Conservation (phyloP, 2,329 filamentous ascomycete genomes). For the Ophiostoma fasciatum region DNA sequence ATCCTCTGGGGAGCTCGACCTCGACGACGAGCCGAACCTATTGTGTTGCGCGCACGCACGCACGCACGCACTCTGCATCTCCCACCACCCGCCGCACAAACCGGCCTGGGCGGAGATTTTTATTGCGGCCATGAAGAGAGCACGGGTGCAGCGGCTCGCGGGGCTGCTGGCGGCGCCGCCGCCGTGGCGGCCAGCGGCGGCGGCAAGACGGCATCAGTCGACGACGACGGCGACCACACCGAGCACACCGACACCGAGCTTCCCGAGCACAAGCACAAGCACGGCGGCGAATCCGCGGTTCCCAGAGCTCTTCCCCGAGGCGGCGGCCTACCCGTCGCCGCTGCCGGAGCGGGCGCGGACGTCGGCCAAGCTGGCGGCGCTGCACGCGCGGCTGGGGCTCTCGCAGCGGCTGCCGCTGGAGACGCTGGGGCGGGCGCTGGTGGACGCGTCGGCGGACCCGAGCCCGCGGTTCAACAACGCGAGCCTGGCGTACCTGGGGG, state of each 20-base stretch:
- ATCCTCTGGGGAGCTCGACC: constrained; percentile 4
- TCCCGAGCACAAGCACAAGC: too few relatives aligned
- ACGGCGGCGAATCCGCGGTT: constrained; percentile 9
- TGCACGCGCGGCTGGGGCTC: constrained; percentile 78
- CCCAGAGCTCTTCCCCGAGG: constrained; percentile 18
- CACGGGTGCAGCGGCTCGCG: constrained; percentile 45
- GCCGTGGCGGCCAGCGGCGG: constrained; percentile 26
- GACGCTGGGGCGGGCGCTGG: constrained; percentile 71
- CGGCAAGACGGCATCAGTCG: constrained; percentile 4
- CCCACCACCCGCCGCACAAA: neutral
- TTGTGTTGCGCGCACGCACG: too few relatives aligned
- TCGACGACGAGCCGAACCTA: neutral
- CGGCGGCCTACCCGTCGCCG: constrained; percentile 48
- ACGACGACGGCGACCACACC: too few relatives aligned
- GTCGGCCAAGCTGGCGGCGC: constrained; percentile 81
- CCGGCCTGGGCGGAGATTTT: too few relatives aligned
- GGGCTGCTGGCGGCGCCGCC: constrained; percentile 36
- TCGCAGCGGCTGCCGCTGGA: constrained; percentile 69
- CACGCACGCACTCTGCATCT: too few relatives aligned
- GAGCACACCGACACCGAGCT: constrained; percentile 9
- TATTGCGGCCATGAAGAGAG: constrained; percentile 50
- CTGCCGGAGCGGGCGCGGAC: constrained; percentile 47
- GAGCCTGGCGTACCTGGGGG: constrained; percentile 66
- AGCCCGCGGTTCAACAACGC: constrained; percentile 77
- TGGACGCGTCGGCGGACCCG: constrained; percentile 72